Evolutionary conservation across 306 rosid species (phyloP).

Genomic region (Cucurbita moschata): DNA sequence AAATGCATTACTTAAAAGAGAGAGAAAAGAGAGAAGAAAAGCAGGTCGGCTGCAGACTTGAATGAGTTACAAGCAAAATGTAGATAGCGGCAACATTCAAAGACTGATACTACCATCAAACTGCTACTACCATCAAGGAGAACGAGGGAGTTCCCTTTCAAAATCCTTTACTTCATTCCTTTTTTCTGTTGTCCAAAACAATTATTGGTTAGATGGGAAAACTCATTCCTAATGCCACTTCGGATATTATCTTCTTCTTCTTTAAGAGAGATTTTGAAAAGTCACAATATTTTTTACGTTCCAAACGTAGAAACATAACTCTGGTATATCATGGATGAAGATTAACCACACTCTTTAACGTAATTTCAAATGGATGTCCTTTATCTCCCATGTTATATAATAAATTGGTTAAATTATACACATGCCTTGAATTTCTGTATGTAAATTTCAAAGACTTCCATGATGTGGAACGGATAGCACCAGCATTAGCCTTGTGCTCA

Average conservation of each 20-base stretch:
- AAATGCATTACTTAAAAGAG: not conserved
- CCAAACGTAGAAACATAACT: not conserved
- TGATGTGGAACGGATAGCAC: not conserved
- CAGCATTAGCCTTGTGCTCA: too few species aligned
- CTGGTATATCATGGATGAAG: not conserved
- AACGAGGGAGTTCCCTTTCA: slow-evolving; percentile 28
- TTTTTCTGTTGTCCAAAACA: slow-evolving; percentile 26
- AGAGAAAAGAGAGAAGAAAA: not conserved
- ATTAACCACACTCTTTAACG: not conserved
- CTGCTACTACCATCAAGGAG: slow-evolving; percentile 21
- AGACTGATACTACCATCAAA: slow-evolving; percentile 1
- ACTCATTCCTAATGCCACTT: slow-evolving; percentile 4
- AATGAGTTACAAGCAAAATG: slow-evolving; percentile 52
- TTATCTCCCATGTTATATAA: too few species aligned
- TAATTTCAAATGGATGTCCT: not conserved
- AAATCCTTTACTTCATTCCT: slow-evolving; percentile 32
- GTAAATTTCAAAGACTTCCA: not conserved
- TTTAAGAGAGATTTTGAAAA: not conserved
- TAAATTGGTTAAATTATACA: too few species aligned
- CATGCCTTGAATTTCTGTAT: too few species aligned
- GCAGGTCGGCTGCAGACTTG: slow-evolving; percentile 27
- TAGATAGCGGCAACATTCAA: slow-evolving; percentile 58
- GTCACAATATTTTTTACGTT: not conserved
- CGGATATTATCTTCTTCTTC: slow-evolving; percentile 2
- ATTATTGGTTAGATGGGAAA: slow-evolving; percentile 7